Conservation (phyloP, 2,329 filamentous ascomycete genomes). For the Phialemoniopsis sp. region DNA sequence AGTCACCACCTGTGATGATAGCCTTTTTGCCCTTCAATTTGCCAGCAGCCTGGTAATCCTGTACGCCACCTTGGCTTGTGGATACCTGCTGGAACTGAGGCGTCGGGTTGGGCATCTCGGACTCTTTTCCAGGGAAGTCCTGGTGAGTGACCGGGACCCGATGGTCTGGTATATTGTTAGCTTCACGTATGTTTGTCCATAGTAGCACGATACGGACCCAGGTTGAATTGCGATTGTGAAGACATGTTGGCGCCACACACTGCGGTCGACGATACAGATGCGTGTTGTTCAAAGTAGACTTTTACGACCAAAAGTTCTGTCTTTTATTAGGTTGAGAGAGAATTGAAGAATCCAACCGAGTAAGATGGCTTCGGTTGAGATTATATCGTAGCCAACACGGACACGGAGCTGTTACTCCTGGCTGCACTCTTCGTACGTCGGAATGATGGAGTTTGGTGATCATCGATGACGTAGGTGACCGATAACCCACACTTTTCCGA, state of each 20-base stretch:
- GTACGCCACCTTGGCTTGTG: constrained; percentile 23
- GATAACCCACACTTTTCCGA: too few species aligned
- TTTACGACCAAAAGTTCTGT: not conserved
- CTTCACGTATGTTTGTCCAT: not conserved
- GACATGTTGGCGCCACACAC: too few species aligned
- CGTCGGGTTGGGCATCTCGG: constrained; percentile 45
- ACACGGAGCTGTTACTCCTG: too few species aligned
- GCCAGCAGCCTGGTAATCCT: constrained; percentile 36
- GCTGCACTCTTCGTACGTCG: too few species aligned
- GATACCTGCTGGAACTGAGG: constrained; percentile 64
- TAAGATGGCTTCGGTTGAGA: too few species aligned
- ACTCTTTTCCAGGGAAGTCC: constrained; percentile 36
- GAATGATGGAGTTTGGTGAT: too few species aligned
- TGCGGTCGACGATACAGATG: constrained; percentile 1
- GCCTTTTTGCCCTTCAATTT: constrained; percentile 44
- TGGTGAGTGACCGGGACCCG: constrained; percentile 33
- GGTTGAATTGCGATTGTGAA: constrained; percentile 25
- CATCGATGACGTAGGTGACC: too few species aligned
- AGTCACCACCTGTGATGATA: constrained; percentile 2
- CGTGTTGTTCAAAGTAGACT: not conserved
- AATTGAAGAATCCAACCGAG: not conserved
- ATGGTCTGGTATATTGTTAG: constrained; percentile 21
- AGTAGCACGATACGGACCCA: constrained; percentile 16
- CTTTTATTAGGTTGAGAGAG: not conserved
- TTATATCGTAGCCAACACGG: not conserved